Evolutionary conservation across 2,329 filamentous ascomycete species (phyloP).

Genomic region (Zarea fungicola): DNA sequence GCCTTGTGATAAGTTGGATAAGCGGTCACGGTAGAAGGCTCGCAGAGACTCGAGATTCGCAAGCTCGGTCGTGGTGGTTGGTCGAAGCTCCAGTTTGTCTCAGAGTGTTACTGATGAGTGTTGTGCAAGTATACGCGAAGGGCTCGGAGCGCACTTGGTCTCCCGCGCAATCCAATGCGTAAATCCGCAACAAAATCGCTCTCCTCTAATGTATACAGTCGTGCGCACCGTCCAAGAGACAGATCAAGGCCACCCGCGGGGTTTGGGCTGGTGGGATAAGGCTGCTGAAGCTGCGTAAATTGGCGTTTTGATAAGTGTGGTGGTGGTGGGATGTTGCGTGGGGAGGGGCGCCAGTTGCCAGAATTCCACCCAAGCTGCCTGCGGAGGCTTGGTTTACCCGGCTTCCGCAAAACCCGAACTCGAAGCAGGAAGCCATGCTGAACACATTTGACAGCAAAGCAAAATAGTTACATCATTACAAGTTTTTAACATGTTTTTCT

Average conservation of each 20-base stretch:
- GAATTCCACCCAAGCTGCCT: neutral
- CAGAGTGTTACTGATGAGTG: neutral
- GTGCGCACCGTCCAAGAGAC: neutral
- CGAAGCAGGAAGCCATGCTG: neutral
- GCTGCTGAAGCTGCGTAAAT: conserved; percentile 10
- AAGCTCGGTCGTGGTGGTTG: neutral
- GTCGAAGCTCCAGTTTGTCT: neutral
- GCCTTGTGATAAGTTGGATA: conserved; percentile 5
- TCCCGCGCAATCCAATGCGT: neutral
- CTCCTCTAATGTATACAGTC: neutral
- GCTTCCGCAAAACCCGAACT: conserved; percentile 1
- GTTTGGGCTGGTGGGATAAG: conserved; percentile 8
- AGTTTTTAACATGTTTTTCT: neutral
- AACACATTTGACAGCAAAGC: neutral
- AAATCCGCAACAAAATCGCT: neutral
- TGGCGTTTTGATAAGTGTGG: conserved; percentile 8
- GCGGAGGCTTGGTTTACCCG: conserved; percentile 14
- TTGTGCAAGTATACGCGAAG: conserved; percentile 7
- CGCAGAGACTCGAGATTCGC: neutral
- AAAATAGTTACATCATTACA: neutral
- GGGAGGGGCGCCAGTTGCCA: conserved; percentile 12
- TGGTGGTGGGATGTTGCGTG: conserved; percentile 14
- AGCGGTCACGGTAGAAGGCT: neutral
- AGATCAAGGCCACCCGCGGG: neutral
- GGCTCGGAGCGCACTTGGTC: conserved; percentile 8